These are phyloP conservation scores for Fagopyrum tataricum DNA, from an alignment of 148 eudicot species.

Conservation along the genomic window DNA sequence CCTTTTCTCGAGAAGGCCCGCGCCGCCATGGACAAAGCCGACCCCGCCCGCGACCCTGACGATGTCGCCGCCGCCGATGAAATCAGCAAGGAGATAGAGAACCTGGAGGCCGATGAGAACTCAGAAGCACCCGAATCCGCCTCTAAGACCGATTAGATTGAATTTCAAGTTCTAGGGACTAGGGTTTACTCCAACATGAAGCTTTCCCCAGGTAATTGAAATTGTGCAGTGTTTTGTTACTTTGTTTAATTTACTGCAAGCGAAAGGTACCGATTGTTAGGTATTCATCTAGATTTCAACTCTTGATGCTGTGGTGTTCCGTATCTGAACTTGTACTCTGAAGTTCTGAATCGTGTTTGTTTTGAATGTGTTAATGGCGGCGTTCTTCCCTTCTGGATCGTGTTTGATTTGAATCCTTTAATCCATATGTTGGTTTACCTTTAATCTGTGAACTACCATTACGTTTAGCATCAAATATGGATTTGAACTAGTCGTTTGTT, in stretches of 20 bases:
- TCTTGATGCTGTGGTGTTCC: neutral
- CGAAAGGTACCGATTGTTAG: neutral
- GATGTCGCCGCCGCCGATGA: neutral
- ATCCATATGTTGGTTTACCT: no score
- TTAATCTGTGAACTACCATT: no score
- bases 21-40: neutral
- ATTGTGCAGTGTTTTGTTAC: neutral
- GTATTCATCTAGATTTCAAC: neutral
- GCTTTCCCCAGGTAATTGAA: neutral
- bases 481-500: no score
- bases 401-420: no score
- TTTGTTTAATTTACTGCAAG: neutral
- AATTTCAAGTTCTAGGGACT: neutral
- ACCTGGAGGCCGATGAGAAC: neutral
- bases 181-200: neutral
- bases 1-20: constrained; percentile 21
- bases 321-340: neutral
- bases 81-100: neutral
- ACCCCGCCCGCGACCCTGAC: constrained; percentile 5
- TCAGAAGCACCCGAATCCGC: neutral
- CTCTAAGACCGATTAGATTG: neutral
- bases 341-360: neutral
- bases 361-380: neutral
- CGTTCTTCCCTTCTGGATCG: no score
- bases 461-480: no score